Conservation (phyloP, 495 filamentous ascomycete species). For the Penicillium waksmanii region DNA sequence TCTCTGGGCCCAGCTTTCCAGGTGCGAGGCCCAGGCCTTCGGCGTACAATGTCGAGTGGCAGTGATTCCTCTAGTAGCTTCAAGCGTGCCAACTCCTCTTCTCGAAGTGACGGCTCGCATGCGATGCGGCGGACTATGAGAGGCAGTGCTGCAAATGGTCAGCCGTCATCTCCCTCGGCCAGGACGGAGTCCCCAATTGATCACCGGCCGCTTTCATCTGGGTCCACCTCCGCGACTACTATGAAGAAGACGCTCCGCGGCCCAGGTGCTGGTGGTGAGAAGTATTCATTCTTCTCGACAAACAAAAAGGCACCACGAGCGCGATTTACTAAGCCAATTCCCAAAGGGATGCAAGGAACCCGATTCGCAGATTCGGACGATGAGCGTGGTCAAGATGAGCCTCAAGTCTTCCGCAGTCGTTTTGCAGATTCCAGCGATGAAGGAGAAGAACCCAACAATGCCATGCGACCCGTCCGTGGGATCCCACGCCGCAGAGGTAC, state of each 20-base stretch:
- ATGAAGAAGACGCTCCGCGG: conserved; percentile 57
- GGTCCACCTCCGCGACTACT: conserved; percentile 35
- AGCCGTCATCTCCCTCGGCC: conserved; percentile 29
- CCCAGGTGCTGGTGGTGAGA: conserved; percentile 34
- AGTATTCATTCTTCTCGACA: conserved; percentile 51
- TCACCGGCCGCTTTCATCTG: conserved; percentile 38
- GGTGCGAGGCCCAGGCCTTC: conserved; percentile 10
- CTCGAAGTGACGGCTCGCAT: conserved; percentile 40
- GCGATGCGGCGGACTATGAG: conserved; percentile 62
- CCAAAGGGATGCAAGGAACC: conserved; percentile 26
- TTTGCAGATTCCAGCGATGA: conserved; percentile 86
- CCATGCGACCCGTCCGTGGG: conserved; percentile 63
- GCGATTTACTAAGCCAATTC: conserved; percentile 32
- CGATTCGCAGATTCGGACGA: conserved; percentile 74
- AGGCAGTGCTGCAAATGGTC: conserved; percentile 29
- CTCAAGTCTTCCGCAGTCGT: conserved; percentile 62
- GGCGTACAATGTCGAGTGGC: conserved; percentile 50
- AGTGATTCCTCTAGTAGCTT: conserved; percentile 69
- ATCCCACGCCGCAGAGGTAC: conserved; percentile 59
- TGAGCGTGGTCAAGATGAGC: conserved; percentile 56
- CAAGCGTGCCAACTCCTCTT: conserved; percentile 48
- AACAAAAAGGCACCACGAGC: conserved; percentile 47
- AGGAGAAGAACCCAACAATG: conserved; percentile 54
- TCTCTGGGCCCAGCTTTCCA: conserved; percentile 35
- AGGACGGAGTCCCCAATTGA: conserved; percentile 37